A percentile compares a stretch with the other conserved stretches of the same genome.
Evolutionary conservation across 2,329 filamentous ascomycete genomes (phyloP).

Genomic region (Iodosphaeria phyllophila): DNA sequence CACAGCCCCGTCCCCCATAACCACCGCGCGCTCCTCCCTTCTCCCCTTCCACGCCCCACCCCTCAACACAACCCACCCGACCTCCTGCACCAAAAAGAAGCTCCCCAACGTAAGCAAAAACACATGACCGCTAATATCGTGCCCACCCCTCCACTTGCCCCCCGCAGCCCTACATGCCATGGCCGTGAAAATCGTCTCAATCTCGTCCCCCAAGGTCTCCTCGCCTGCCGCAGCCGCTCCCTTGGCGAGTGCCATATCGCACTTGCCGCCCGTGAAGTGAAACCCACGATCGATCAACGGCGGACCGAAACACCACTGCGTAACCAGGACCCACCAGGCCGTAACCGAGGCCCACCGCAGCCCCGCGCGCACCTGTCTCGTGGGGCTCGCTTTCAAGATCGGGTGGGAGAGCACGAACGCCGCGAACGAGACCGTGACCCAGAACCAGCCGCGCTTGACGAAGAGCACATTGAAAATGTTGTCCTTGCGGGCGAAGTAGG

Average conservation of each 20-base stretch:
- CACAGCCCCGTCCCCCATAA: slow-evolving; percentile 46
- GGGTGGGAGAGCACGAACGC: slow-evolving; percentile 54
- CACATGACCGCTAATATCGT: slow-evolving; percentile 91
- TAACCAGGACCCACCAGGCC: slow-evolving; percentile 64
- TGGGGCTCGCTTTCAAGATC: slow-evolving; percentile 15
- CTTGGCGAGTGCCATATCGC: no score
- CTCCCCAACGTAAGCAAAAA: slow-evolving; percentile 80
- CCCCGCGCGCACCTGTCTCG: slow-evolving; percentile 34
- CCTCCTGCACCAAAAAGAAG: slow-evolving; percentile 65
- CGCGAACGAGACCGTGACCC: slow-evolving; percentile 62
- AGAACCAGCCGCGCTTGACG: slow-evolving; percentile 89
- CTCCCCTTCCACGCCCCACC: slow-evolving; percentile 20
- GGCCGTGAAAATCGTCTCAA: slow-evolving; percentile 40
- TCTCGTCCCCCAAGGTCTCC: slow-evolving; percentile 25
- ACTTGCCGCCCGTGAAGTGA: slow-evolving; percentile 70
- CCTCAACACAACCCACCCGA: slow-evolving; percentile 36
- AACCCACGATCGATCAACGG: slow-evolving; percentile 82
- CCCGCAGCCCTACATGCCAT: slow-evolving; percentile 69
- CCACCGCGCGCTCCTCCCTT: slow-evolving; percentile 45
- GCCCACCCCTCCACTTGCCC: slow-evolving; percentile 77
- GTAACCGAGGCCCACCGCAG: slow-evolving; percentile 59
- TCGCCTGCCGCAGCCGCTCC: slow-evolving; percentile 26
- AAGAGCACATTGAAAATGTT: slow-evolving; percentile 89
- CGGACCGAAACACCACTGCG: slow-evolving; percentile 94
- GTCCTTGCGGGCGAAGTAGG: slow-evolving; percentile 85